Evolutionary conservation across 306 rosid species (phyloP), one percentile per base, ranked within the genome.

Genomic region (Hippophae rhamnoides): DNA sequence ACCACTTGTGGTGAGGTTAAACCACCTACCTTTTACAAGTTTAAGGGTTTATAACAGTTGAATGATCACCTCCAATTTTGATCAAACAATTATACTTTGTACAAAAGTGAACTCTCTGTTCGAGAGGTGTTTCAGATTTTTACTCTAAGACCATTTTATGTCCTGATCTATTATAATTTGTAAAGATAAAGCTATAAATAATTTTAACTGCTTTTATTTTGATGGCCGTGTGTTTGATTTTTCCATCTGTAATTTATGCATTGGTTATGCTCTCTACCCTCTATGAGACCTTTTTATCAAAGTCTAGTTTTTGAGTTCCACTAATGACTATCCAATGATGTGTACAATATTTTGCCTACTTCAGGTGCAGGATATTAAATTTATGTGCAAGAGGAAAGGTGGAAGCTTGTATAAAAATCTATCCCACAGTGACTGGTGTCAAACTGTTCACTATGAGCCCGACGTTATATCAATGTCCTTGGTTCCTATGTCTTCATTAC

Each of bases 401-500:
- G 97, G 97, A 54, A 77, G 56, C 77, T 60, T 76, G 73, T 60
- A 66, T 60, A 86, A 69, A 54, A 10, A 46, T 47, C 68, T 79
- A 41, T 58, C 82, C 54, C 90, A 89, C 54, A 49, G 43, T 55
- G 85, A 85, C 41, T 89, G 97, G 97, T 81, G 90, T 72, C 95
- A 81, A 60, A 77, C 90, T 10, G 97, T 89, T 72, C 66, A 74
- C 42, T 68, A 63, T 52, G 79, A 77, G 58, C 97, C 95, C 43
- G 86, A 89, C 65, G 83, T 83, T 65, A 85, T 89, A 76, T 76
- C 97, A 46, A 86, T 86, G 89, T 86, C 94, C 65, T 83, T 89
- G 64, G 69, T 89, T 66, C 97, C 97, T 49, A 79, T 89, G 56
- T 75, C 90, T 23, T 89, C 97, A 10, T 82, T 89, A 54, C 83